A percentile compares a stretch with the other conserved stretches of the same genome.
phyloP scores from a whole-genome alignment of 139 green algal genomes.

The Haematococcus lacustris region DNA sequence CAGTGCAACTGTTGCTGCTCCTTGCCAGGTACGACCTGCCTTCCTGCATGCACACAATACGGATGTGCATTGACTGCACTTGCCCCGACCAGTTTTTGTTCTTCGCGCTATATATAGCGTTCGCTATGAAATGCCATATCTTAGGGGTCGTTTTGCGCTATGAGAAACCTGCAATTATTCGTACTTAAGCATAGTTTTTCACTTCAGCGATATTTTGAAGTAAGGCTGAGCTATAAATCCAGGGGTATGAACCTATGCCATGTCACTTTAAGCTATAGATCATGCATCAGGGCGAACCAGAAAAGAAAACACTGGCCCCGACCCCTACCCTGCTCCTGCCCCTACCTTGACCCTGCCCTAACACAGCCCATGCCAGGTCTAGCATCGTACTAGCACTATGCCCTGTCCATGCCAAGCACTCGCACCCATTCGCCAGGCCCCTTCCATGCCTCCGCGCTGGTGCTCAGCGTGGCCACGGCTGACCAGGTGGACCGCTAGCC shows the following conservation, averaged over 20 bases:
- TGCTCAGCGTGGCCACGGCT: neutral
- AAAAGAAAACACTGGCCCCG: too few species aligned
- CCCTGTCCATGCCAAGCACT: neutral
- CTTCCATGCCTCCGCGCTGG: neutral
- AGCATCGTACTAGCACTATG: neutral
- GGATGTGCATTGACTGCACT: neutral
- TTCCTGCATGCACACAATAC: neutral
- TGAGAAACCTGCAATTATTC: neutral
- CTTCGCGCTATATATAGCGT: too few species aligned
- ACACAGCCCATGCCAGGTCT: too few species aligned
- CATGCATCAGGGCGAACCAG: too few species aligned
- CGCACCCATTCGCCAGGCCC: neutral
- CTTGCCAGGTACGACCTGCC: slow-evolving; percentile 24
- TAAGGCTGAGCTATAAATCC: too few species aligned
- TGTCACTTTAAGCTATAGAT: too few species aligned
- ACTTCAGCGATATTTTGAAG: too few species aligned
- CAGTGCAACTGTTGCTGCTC: slow-evolving; percentile 45
- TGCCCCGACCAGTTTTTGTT: neutral
- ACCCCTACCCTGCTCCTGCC: too few species aligned
- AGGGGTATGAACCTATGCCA: too few species aligned
- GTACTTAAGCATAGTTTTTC: neutral
- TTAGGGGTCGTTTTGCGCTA: neutral
- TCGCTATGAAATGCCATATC: too few species aligned
- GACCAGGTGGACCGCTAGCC: neutral
- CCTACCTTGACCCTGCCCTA: too few species aligned